Evolutionary conservation across 208 protist genomes (phyloP).

Genomic region (Hexamita inflata): DNA sequence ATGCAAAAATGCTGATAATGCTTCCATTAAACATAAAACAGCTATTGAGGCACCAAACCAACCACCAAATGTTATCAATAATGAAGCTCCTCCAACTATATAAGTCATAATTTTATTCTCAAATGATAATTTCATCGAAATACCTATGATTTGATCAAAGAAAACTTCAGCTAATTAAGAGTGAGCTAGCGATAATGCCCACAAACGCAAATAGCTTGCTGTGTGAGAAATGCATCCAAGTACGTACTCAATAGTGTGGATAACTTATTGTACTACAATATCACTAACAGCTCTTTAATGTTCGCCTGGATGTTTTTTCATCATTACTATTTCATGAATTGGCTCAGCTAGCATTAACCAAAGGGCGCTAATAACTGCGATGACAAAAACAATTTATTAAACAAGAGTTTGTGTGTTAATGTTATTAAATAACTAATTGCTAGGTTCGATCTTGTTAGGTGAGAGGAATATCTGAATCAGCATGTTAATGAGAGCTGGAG

Average conservation of each 20-base stretch:
- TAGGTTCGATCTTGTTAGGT: slow-evolving; percentile 27
- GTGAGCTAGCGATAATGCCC: slow-evolving; percentile 97
- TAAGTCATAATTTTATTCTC: no score
- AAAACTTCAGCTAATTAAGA: slow-evolving; percentile 49
- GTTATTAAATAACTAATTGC: not conserved
- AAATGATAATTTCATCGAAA: no score
- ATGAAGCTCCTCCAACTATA: slow-evolving; percentile 41
- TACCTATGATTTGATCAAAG: slow-evolving; percentile 32
- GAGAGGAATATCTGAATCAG: slow-evolving; percentile 78
- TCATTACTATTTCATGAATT: not conserved
- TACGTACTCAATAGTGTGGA: slow-evolving; percentile 98
- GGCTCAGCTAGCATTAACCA: slow-evolving; percentile 23
- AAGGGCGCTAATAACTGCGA: slow-evolving; percentile 21
- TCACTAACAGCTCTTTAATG: slow-evolving; percentile 72
- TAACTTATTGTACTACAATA: slow-evolving; percentile 82
- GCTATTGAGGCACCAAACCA: slow-evolving; percentile 80
- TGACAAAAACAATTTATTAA: slow-evolving; percentile 29
- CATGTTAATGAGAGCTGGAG: slow-evolving; percentile 62
- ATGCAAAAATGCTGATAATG: slow-evolving; percentile 93
- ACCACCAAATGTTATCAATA: slow-evolving; percentile 66
- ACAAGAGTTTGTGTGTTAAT: slow-evolving; percentile 19
- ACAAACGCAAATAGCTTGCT: slow-evolving; percentile 98
- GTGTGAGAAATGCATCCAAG: slow-evolving; percentile 96
- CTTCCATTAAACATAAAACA: slow-evolving; percentile 91
- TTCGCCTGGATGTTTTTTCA: not conserved